These are phyloP conservation scores for Phallus indusiatus DNA, from an alignment of 768 basidiomycete genomes.

Conservation along the genomic window DNA sequence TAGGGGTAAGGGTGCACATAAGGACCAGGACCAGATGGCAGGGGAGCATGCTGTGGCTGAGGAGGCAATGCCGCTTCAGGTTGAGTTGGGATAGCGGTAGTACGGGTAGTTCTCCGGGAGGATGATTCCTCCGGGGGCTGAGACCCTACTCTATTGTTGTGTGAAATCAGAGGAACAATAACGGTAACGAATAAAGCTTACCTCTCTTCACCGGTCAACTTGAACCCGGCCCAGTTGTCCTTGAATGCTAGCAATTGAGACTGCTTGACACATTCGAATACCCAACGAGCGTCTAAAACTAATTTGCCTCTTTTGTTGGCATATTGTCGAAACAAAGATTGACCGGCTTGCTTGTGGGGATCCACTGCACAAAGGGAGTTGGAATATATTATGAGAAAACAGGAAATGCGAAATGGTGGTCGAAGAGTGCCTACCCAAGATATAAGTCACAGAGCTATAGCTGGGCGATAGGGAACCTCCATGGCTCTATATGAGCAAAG, in stretches of 20 bases:
- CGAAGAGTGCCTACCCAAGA: conserved; percentile 50
- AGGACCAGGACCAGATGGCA: background rate
- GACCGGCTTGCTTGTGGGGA: conserved; percentile 68
- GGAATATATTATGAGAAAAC: background rate
- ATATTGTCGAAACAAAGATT: conserved; percentile 74
- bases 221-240: conserved; percentile 73
- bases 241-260: conserved; percentile 65
- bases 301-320: conserved; percentile 72
- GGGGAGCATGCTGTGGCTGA: conserved; percentile 6
- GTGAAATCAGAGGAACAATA: background rate
- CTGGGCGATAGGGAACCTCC: conserved; percentile 65
- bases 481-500: conserved; percentile 43
- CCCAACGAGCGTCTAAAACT: conserved; percentile 66
- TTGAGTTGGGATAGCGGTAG: conserved; percentile 12
- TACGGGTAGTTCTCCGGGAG: conserved; percentile 1
- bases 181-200: conserved; percentile 25
- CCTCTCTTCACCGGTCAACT: conserved; percentile 67
- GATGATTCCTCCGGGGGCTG: conserved; percentile 3
- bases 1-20: conserved; percentile 7
- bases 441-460: conserved; percentile 72
- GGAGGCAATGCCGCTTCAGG: conserved; percentile 9
- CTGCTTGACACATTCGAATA: conserved; percentile 64
- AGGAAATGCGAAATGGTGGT: background rate
- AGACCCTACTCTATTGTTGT: background rate
- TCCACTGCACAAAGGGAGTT: conserved; percentile 42